Base-by-base conservation (phyloP, 768 basidiomycete species). In the Pleurotus djamor region DNA sequence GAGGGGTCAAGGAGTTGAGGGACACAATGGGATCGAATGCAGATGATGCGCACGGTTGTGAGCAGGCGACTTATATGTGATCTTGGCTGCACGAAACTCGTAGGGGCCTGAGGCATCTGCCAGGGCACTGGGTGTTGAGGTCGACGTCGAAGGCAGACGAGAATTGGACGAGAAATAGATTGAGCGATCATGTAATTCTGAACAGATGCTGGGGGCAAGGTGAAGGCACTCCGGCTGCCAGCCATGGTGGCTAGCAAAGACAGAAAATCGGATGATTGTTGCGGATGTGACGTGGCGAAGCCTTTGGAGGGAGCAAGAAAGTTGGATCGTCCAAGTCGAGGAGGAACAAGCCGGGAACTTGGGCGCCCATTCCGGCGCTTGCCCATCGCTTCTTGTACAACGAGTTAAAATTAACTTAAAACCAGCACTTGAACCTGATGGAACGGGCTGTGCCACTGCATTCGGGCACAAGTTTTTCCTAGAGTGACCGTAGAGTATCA, bases 21-120 rank as follows among this genome's bases (percentile, higher is more conserved):
- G 21, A 28, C 21, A 28, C 21, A 28, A 28, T 28, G 92, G 92
- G 34, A 94, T 93, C 2, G 89, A 86, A 68, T 94, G 92, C 1
- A 94, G 73, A 68, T 94, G 91, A 69, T 94, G 92, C 0, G 92
- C 92, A 78, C 93, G 91, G 64, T 88, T 91, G 72, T 94, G 92
- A 1, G 92, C 92, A 6, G 89, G 89, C 1, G 89, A 83, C 62
- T 79, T 82, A 75, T 88, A 89, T 0, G 28, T 10, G 37, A 41
- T 33, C 44, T 56, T 9, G 80, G 66, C 9, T 68, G 61, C 8
- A 41, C 43, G 8, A 52, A 28, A 13, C 38, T 38, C 16, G 45
- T 45, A 14, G 61, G 35, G 16, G 56, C 21, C 14, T 58, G 2
- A 8, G 54, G 37, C 41, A 17, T 41, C 28, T 41, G 21, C 21